Base-by-base conservation (phyloP, 352 stramenopile species). In the Ophiocytium majus region DNA sequence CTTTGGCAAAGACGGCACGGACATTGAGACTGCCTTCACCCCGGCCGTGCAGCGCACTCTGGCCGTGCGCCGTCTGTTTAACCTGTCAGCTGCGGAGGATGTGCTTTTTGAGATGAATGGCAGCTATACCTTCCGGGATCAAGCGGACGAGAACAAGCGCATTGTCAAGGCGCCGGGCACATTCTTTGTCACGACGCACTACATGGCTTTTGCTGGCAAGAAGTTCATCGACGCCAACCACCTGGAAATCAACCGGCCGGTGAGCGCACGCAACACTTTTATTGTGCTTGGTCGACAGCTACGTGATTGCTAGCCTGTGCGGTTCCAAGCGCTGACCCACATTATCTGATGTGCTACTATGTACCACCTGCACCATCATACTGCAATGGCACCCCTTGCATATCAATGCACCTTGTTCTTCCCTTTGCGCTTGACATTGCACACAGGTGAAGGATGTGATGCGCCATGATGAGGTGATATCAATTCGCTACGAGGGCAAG, bases 401-500 rank as follows among this genome's bases (percentile, higher is more conserved):
- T n/a, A n/a, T n/a, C n/a, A n/a, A n/a, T 17, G 17, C 17, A 66
- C 57, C 57, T n/a, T 66, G n/a, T 23, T n/a, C 57, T n/a, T 66
- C n/a, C n/a, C n/a, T n/a, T n/a, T n/a, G n/a, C n/a, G n/a, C n/a
- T n/a, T n/a, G n/a, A n/a, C n/a, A 63, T 63, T 80, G 17, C 17
- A 10, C 32, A 23, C 28, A 75, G 76, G 32, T 75, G n/a, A 43
- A 76, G 71, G 80, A 88, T 64, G 84, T 88, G 71, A 88, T 88
- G 80, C 64, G 84, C 34, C 84, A 88, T n/a, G 84, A 88, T 37
- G 84, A 88, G 84, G 84, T 88, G 35, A 88, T 88, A 74, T 85
- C 84, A 33, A 88, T 88, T 71, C 76, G 79, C 35, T 82, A 66
- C 14, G 71, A 88, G 57, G 49, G 79, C 35, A 86, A 86, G 63